phyloP scores from a whole-genome alignment of 768 basidiomycete genomes.

The Candolleomyces aberdarensis region DNA sequence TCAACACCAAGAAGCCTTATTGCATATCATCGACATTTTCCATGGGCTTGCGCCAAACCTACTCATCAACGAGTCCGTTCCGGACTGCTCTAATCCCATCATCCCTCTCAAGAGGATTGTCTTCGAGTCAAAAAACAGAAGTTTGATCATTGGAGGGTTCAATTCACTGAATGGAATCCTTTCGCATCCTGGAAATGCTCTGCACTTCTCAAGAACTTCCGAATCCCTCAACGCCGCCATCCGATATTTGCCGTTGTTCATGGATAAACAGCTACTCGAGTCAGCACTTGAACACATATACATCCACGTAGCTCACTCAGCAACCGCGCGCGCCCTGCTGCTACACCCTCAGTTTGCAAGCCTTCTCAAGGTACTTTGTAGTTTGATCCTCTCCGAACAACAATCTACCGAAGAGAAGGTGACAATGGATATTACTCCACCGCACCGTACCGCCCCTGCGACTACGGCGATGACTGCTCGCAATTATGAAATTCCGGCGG shows the following conservation, averaged over 20 bases:
- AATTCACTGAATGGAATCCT: slow-evolving; percentile 59
- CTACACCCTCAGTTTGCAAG: slow-evolving; percentile 67
- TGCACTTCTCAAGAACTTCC: slow-evolving; percentile 52
- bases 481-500: slow-evolving; percentile 66
- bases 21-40: slow-evolving; percentile 70
- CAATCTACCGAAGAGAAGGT: slow-evolving; percentile 55
- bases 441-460: slow-evolving; percentile 57
- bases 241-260: slow-evolving; percentile 68
- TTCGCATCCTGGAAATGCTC: slow-evolving; percentile 55
- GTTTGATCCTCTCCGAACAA: slow-evolving; percentile 68
- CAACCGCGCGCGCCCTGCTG: slow-evolving; percentile 77
- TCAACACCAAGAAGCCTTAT: slow-evolving; percentile 66
- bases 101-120: slow-evolving; percentile 53
- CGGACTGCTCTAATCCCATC: slow-evolving; percentile 47
- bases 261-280: slow-evolving; percentile 67
- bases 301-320: slow-evolving; percentile 66
- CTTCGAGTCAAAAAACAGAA: slow-evolving; percentile 62
- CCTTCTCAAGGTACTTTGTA: slow-evolving; percentile 65
- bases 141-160: slow-evolving; percentile 68
- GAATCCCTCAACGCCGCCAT: slow-evolving; percentile 62
- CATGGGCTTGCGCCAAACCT: slow-evolving; percentile 55
- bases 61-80: slow-evolving; percentile 28
- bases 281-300: slow-evolving; percentile 75
- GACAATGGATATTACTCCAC: slow-evolving; percentile 58
- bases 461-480: slow-evolving; percentile 38